Evolutionary conservation across 2,329 filamentous ascomycete species (phyloP), one percentile per base, ranked within the genome.

Genomic region (Macrophomina tecta): DNA sequence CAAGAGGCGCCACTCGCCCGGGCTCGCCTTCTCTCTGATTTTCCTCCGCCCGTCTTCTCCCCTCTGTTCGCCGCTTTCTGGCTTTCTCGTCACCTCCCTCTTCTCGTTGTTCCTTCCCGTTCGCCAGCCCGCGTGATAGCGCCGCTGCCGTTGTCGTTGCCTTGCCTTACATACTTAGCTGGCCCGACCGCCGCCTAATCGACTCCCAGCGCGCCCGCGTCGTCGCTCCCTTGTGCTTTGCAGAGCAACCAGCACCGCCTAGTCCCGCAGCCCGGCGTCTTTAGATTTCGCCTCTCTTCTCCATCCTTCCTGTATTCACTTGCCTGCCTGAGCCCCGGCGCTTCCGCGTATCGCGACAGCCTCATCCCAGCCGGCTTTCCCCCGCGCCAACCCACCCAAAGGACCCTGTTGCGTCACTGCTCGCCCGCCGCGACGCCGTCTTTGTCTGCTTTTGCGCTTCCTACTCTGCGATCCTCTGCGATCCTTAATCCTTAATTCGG

Each of bases 31-130:
- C 75, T 70, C 68, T 70, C 70, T 72, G 70, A 71, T 67, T 71
- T 72, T 71, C 71, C 71, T 69, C 83, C 67, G 93, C 86, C 2
- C 92, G 83, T 70, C 92, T 90, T 9, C 91, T 91, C 91, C 91
- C 89, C 52, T 91, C 91, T 89, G 49, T 91, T 84, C 58, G 86
- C 85, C 75, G 87, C 89, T 46, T 83, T 68, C 66, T 34, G 30
- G 45, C 51, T 51, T 52, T 69, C 72, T 70, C 69, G 71, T 68
- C 70, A 70, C 69, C 75, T 62, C 60, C 64, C 68, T 69, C 46
- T 69, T 70, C 70, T 70, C 70, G 68, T 52, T 64, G 42, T 65
- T 32, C 66, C 62, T 65, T 68, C 62, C 38, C 52, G 45, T 64
- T 64, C 56, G 68, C 63, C 61, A 68, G 61, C 68, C 48, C 42